These are phyloP conservation scores for Malus asiatica DNA, from an alignment of 306 rosid species.

Conservation along the genomic window DNA sequence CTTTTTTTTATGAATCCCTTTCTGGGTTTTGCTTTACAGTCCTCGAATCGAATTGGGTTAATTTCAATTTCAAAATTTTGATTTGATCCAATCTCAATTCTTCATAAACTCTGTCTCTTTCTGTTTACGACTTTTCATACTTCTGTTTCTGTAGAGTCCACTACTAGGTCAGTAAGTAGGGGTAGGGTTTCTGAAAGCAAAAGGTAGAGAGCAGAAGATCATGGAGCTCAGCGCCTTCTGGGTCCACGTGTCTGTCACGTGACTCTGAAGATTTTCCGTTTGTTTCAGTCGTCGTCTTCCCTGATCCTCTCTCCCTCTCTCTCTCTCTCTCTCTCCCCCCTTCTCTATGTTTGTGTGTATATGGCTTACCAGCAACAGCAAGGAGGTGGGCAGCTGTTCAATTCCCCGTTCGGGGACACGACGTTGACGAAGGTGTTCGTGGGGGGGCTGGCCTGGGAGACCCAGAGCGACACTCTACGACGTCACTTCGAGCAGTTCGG, in stretches of 20 bases:
- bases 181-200: not conserved
- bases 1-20: not conserved
- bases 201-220: not conserved
- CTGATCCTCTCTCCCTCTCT: not conserved
- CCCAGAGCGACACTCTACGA: constrained; percentile 17
- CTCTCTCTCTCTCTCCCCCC: too few species aligned
- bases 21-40: not conserved
- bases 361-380: constrained; percentile 15
- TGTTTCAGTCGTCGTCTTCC: not conserved
- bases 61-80: not conserved
- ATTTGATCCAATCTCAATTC: not conserved
- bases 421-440: constrained; percentile 34
- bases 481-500: constrained; percentile 27
- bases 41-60: not conserved
- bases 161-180: not conserved
- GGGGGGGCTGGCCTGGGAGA: constrained; percentile 38
- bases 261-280: not conserved
- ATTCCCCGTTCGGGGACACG: constrained; percentile 25
- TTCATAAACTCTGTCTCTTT: not conserved
- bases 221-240: not conserved
- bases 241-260: constrained; percentile 1
- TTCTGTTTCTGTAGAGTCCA: not conserved
- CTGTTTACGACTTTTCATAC: not conserved
- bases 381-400: not conserved
- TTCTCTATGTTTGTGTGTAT: not conserved